Percentiles rank a stretch among this genome's conserved stretches.
Evolutionary conservation across 192 early-diverging fungal species (phyloP).

Genomic region (Linnemannia schmuckeri): DNA sequence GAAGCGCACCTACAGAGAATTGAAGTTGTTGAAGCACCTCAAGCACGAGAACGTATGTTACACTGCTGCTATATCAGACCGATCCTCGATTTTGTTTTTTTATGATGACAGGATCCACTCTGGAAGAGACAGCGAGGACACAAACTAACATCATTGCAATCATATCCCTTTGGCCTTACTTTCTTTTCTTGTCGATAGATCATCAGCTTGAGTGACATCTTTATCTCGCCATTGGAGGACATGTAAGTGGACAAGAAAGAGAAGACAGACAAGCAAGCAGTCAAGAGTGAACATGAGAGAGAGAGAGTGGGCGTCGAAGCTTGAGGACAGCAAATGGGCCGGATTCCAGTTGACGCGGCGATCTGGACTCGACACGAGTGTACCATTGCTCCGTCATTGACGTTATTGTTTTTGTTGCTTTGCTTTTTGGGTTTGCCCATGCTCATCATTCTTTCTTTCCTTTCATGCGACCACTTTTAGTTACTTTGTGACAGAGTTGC

Average conservation of each 20-base stretch:
- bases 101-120: not conserved
- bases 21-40: slow-evolving; percentile 93
- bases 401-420: not conserved
- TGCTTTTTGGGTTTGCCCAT: not conserved
- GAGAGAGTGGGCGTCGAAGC: not conserved
- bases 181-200: slow-evolving; percentile 63
- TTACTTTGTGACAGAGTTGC: slow-evolving; percentile 97
- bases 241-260: slow-evolving; percentile 66
- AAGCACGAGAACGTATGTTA: slow-evolving; percentile 89
- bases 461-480: slow-evolving; percentile 42
- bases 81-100: not conserved
- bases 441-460: not conserved
- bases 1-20: slow-evolving; percentile 96
- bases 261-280: not conserved
- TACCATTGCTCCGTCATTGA: not conserved
- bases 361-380: not conserved
- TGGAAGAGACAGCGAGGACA: not conserved
- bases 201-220: slow-evolving; percentile 93
- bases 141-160: not conserved
- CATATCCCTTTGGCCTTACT: not conserved
- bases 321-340: not conserved
- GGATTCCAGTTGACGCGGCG: slow-evolving; percentile 8
- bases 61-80: not conserved
- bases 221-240: slow-evolving; percentile 93
- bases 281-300: not conserved